phyloP scores from a whole-genome alignment of 441 rosid genomes.

The Mallotus repandus region DNA sequence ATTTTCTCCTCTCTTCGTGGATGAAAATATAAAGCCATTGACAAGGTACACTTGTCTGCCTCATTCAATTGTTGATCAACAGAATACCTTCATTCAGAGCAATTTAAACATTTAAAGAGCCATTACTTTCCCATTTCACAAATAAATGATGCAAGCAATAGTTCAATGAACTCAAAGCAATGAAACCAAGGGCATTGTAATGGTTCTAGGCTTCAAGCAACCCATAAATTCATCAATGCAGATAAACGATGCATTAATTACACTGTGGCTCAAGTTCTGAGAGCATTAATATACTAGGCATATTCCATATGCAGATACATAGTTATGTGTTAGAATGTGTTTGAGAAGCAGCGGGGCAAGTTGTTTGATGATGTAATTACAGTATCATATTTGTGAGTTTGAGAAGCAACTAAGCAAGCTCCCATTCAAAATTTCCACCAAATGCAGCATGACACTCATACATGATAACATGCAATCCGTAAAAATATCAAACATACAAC shows the following conservation, averaged over 20 bases:
- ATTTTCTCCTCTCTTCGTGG: constrained; percentile 77
- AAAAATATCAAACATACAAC: not conserved
- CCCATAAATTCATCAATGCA: not conserved
- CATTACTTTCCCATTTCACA: not conserved
- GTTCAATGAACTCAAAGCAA: constrained; percentile 1
- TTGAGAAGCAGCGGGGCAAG: not conserved
- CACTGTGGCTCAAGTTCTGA: not conserved
- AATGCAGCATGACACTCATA: not conserved
- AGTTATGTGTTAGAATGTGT: not conserved
- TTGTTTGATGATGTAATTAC: not conserved
- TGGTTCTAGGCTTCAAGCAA: not conserved
- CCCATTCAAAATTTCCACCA: not conserved
- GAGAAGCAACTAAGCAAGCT: not conserved
- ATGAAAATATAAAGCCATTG: constrained; percentile 69
- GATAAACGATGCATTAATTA: not conserved
- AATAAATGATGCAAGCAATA: not conserved
- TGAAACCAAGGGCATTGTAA: not conserved
- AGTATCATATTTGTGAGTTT: not conserved
- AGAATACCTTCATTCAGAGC: constrained; percentile 49
- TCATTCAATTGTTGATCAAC: constrained; percentile 56
- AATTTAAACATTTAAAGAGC: constrained; percentile 13
- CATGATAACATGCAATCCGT: not conserved
- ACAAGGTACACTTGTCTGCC: constrained; percentile 45
- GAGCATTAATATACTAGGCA: not conserved
- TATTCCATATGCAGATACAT: not conserved